These are phyloP conservation scores for Rhizophagus sp. DNA, from an alignment of 192 early-diverging fungal genomes.

Conservation along the genomic window DNA sequence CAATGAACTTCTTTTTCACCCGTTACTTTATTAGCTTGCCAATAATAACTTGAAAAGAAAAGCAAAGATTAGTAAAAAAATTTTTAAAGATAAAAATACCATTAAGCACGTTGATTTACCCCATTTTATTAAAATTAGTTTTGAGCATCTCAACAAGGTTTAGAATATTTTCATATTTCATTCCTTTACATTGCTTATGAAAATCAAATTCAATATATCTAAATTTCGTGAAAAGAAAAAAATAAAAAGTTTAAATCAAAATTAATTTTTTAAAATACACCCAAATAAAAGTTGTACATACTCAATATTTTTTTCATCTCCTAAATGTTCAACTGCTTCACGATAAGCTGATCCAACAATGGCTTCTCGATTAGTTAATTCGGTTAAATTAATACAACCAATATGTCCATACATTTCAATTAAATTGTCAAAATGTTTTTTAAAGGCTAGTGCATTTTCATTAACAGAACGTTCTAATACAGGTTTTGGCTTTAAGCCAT, in stretches of 20 bases:
- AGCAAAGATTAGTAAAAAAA: background rate
- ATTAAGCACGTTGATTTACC: constrained; percentile 42
- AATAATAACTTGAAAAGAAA: constrained; percentile 29
- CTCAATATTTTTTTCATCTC: constrained; percentile 47
- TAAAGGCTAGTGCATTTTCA: constrained; percentile 58
- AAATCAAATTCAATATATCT: constrained; percentile 94
- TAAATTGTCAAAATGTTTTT: constrained; percentile 57
- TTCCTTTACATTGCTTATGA: constrained; percentile 87
- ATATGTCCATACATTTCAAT: constrained; percentile 54
- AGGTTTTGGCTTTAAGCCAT: constrained; percentile 68
- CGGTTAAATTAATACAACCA: constrained; percentile 66
- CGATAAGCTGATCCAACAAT: constrained; percentile 65
- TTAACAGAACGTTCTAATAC: constrained; percentile 50
- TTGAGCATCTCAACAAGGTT: constrained; percentile 69
- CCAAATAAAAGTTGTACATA: constrained; percentile 21
- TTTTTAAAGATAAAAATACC: background rate
- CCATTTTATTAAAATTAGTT: constrained; percentile 64
- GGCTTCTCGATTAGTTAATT: constrained; percentile 65
- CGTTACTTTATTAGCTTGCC: constrained; percentile 29
- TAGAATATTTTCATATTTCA: constrained; percentile 88
- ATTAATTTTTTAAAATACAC: background rate
- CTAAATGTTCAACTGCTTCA: constrained; percentile 49
- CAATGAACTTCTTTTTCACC: constrained; percentile 13
- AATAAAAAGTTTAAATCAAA: background rate
- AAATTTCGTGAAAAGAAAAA: background rate